Base-by-base conservation (phyloP, 805 yeast genomes). In the Myxozyma neotropica region DNA sequence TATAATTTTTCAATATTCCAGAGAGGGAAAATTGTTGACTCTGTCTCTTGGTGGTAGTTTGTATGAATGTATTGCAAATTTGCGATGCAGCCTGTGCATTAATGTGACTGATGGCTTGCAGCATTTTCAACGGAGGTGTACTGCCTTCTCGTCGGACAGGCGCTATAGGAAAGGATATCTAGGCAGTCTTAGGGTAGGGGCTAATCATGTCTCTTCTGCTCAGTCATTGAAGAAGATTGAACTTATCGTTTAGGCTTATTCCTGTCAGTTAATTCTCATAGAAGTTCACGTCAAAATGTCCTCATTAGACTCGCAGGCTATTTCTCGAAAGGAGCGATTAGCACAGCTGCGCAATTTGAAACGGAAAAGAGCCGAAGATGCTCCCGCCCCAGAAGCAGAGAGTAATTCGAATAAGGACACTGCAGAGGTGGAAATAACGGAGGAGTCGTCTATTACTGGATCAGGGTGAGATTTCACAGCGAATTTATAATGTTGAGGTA, bases 331-430 rank as follows among this genome's bases (percentile, higher is more conserved):
- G 47, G 72, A 71, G 47, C 55, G 73, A 45, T 64, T 72, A 26
- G 73, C 74, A 13, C 70, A 71, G 56, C 64, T 72, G 36, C 65
- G 74, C 10, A 62, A 60, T 48, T 58, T 72, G 35, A 62, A 62
- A 29, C 60, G 66, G 27, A 71, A 70, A 42, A 58, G 67, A 12
- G 54, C 29, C 15, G 64, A 50, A 8, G 62, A 35, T 6, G 46
- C 50, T 17, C 15, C 19, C 15, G 35, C 35, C 36, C 17, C 46
- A n/a, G 50, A 39, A 1, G 24, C 26, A 5, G 38, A 17, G 31
- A 15, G 43, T 31, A 46, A 17, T 24, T 40, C 39, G 46, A 36
- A 29, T 7, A 24, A 44, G 42, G 46, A 24, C 12, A 40, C 19
- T 38, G 29, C 27, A 33, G 29, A 40, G 7, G 35, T 43, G 26